Evolutionary conservation across 352 stramenopile species (phyloP), one percentile per base, ranked within the genome.

Genomic region (Phytophthora pseudosyringae): DNA sequence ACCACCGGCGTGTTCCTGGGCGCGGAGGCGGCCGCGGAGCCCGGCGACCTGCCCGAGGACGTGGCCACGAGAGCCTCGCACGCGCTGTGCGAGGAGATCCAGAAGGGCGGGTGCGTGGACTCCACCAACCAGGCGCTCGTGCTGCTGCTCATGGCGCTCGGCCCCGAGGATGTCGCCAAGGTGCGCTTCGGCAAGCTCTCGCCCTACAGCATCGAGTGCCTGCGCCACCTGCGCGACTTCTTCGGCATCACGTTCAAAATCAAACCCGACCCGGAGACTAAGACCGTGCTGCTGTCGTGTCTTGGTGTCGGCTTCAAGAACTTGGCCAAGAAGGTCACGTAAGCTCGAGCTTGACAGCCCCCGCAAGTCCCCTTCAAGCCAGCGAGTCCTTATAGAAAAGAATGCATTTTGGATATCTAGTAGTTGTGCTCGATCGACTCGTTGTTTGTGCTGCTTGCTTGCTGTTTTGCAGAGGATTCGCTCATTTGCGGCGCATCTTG

Each of bases 61-160:
- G 83, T 99, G 21, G 98, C 97, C 4, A 87, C 88, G 53, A 76
- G 92, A 21, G 96, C 90, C 9, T 98, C 97, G 15, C 90, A 97
- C 36, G 72, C 98, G 35, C 76, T 99, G 8, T 95, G 99, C 47
- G 94, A 99, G 53, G 97, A 99, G 80, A 98, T 99, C 68, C 83
- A 86, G 60, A 91, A 91, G 67, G 92, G 86, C 49, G 96, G 88
- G 47, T 98, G 92, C 58, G 89, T 98, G 15, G 96, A 99, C 81
- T 98, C 96, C 15, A 89, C 84, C 40, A 96, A 97, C 69, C 97
- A 99, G 79, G 90, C 92, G 5, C 80, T 99, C 33, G 93, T 96
- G 31, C 79, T 99, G 53, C 73, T 99, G 8, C 93, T 98, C 60
- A 99, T 99, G 98, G 94, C 97, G 55, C 83, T 99, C 11, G 98